A percentile compares a stretch with the other conserved stretches of the same genome.
phyloP scores from a whole-genome alignment of 305 asterid genomes.

The Fraxinus dipetala region DNA sequence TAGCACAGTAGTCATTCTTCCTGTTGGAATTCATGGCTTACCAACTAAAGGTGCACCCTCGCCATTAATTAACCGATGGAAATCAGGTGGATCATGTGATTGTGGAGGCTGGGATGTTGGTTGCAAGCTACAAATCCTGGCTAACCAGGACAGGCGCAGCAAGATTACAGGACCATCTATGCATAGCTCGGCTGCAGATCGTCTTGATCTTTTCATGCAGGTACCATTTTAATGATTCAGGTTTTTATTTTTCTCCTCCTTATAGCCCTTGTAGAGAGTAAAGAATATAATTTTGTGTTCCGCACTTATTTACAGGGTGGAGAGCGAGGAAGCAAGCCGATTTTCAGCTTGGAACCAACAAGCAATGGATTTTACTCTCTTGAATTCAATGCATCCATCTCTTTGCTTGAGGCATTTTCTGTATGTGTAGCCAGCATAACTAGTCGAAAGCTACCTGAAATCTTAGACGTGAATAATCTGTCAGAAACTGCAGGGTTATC shows the following conservation, averaged over 20 bases:
- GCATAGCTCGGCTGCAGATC: constrained; percentile 32
- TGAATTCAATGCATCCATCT: constrained; percentile 53
- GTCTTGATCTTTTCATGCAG: constrained; percentile 57
- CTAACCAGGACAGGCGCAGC: constrained; percentile 31
- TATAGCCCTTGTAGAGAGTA: background rate
- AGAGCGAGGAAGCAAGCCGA: constrained; percentile 42
- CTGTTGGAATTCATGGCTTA: constrained; percentile 69
- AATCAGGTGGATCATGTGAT: constrained; percentile 80
- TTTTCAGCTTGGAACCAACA: constrained; percentile 63
- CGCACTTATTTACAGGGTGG: constrained; percentile 48
- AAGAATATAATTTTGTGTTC: background rate
- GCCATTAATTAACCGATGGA: constrained; percentile 74
- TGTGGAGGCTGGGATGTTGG: constrained; percentile 99
- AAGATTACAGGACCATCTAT: constrained; percentile 21
- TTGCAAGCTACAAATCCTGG: constrained; percentile 74
- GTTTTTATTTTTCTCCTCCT: background rate
- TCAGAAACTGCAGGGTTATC: constrained; percentile 25
- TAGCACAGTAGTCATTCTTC: constrained; percentile 61
- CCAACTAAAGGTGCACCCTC: constrained; percentile 73
- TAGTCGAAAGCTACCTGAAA: constrained; percentile 43
- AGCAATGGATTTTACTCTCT: constrained; percentile 58
- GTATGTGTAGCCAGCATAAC: constrained; percentile 66
- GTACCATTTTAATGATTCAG: constrained; percentile 31
- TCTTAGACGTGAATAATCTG: constrained; percentile 31
- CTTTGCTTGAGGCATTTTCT: constrained; percentile 79